Percentiles rank a stretch among this genome's conserved stretches.
phyloP scores from a whole-genome alignment of 345 rosid species.

The Fremontodendron californicum region DNA sequence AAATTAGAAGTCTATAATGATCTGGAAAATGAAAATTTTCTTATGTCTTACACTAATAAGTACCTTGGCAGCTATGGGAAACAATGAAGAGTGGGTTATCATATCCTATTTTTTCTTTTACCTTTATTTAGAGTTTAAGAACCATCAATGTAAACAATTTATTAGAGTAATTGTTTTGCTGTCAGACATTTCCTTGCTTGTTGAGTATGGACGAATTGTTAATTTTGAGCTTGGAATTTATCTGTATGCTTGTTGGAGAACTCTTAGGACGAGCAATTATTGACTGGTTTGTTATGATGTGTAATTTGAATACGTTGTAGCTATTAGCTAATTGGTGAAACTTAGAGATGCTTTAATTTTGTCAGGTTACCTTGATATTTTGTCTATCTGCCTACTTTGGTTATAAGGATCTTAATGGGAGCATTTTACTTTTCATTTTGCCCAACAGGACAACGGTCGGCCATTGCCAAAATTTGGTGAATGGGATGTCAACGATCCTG shows the following conservation, averaged over 20 bases:
- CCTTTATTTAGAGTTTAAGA: not conserved
- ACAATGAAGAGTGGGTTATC: not conserved
- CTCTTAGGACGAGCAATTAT: not conserved
- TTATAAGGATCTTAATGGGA: not conserved
- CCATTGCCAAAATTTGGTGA: slow-evolving; percentile 96
- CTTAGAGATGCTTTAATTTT: not conserved
- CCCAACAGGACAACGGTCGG: slow-evolving; percentile 61
- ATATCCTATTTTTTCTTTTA: not conserved
- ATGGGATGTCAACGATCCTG: slow-evolving; percentile 94
- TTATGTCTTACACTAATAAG: not conserved
- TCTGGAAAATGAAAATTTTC: not conserved
- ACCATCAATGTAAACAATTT: not conserved
- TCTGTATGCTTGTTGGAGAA: not conserved
- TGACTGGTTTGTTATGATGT: not conserved
- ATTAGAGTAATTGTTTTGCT: not conserved
- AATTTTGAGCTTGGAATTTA: not conserved
- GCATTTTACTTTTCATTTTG: slow-evolving; percentile 5
- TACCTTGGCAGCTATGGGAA: not conserved
- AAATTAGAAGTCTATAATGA: not conserved
- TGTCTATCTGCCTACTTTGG: not conserved
- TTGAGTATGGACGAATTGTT: not conserved
- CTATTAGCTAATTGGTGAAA: not conserved
- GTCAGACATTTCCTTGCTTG: not conserved
- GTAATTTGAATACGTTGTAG: not conserved
- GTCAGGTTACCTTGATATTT: not conserved